These are phyloP conservation scores for Aspergillus leporis DNA, from an alignment of 495 filamentous ascomycete genomes.

Conservation along the genomic window DNA sequence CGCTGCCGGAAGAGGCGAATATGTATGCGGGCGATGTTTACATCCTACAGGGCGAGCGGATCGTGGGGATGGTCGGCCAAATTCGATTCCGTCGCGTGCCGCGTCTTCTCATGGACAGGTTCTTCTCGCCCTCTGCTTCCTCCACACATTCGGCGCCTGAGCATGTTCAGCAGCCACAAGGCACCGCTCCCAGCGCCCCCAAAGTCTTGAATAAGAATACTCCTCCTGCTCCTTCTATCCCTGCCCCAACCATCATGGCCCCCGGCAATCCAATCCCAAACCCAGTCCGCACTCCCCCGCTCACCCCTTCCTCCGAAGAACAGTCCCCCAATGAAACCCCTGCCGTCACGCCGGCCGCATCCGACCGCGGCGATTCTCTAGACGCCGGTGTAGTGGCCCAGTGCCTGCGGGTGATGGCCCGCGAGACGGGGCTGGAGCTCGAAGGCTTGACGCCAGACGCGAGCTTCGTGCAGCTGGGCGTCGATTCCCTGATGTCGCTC, in stretches of 20 bases:
- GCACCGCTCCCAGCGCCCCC: background rate
- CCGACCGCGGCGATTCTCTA: too few relatives aligned
- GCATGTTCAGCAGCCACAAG: background rate
- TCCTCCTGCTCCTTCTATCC: too few relatives aligned
- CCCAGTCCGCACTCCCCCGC: too few relatives aligned
- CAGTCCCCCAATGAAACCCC: too few relatives aligned
- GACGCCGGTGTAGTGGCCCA: background rate
- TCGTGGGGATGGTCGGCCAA: conserved; percentile 34
- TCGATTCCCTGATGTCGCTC: conserved; percentile 40
- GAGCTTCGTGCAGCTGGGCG: conserved; percentile 18
- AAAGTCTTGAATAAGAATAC: background rate
- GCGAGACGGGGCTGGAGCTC: conserved; percentile 14
- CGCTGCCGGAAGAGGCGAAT: conserved; percentile 22
- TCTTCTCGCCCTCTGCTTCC: conserved; percentile 33
- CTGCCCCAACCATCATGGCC: too few relatives aligned
- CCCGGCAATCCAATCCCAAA: too few relatives aligned
- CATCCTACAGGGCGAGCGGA: conserved; percentile 31
- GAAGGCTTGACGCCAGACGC: conserved; percentile 15
- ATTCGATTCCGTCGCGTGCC: conserved; percentile 38
- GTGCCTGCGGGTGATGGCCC: conserved; percentile 10
- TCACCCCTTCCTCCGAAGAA: too few relatives aligned
- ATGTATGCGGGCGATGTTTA: conserved; percentile 43
- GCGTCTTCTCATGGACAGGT: conserved; percentile 31
- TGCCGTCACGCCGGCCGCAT: too few relatives aligned
- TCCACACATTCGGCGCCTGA: background rate